Percentiles rank a stretch among this genome's conserved stretches.
phyloP scores from a whole-genome alignment of 495 filamentous ascomycete species.

The Xeromyces bisporus region DNA sequence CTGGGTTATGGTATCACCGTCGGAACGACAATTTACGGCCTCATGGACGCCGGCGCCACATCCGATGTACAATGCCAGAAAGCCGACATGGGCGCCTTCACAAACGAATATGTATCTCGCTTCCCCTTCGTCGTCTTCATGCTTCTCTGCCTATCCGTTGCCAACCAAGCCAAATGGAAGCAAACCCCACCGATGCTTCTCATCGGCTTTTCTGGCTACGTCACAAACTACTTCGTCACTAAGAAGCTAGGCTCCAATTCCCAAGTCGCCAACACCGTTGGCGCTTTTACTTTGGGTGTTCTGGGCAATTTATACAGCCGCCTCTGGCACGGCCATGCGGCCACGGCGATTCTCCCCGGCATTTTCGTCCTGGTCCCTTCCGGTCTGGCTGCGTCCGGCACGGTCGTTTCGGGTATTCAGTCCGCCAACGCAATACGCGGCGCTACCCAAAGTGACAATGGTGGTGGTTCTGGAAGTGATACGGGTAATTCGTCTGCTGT shows the following conservation, averaged over 20 bases:
- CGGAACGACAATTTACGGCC: constrained; percentile 74
- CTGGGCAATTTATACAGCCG: constrained; percentile 78
- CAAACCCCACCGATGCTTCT: constrained; percentile 74
- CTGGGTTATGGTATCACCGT: constrained; percentile 92
- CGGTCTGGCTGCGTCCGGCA: constrained; percentile 68
- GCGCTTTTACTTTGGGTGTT: constrained; percentile 72
- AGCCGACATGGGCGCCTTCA: constrained; percentile 35
- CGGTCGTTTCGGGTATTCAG: constrained; percentile 57
- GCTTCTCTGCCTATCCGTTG: constrained; percentile 60
- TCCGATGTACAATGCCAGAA: constrained; percentile 48
- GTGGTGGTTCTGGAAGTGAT: background rate
- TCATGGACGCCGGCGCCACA: constrained; percentile 58
- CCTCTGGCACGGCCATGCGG: constrained; percentile 65
- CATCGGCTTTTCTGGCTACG: constrained; percentile 66
- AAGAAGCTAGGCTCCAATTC: constrained; percentile 53
- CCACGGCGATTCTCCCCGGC: constrained; percentile 75
- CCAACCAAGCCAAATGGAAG: constrained; percentile 85
- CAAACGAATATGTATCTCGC: constrained; percentile 26
- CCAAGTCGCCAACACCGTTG: constrained; percentile 71
- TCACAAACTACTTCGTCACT: constrained; percentile 68
- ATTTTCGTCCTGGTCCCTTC: constrained; percentile 92
- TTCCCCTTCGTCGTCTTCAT: constrained; percentile 56
- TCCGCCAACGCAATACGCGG: no score
- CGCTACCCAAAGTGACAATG: constrained; percentile 43
- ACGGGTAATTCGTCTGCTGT: constrained; percentile 26